phyloP scores from a whole-genome alignment of 2,329 filamentous ascomycete genomes.

The Nemania sp. region DNA sequence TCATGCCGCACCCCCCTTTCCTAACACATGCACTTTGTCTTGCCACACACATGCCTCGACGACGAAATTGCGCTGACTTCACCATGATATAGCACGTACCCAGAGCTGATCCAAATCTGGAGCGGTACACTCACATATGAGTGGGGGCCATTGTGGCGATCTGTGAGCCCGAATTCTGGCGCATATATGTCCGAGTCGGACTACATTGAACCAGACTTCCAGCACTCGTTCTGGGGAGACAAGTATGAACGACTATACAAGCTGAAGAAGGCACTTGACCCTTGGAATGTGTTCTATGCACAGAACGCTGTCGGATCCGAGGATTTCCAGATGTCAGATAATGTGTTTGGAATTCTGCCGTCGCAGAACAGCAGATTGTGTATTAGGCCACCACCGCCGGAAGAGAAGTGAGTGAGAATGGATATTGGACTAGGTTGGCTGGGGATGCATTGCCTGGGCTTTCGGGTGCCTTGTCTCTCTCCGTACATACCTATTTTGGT shows the following conservation, averaged over 20 bases:
- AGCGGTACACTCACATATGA: slow-evolving; percentile 32
- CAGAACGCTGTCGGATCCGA: slow-evolving; percentile 45
- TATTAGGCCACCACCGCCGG: slow-evolving; percentile 24
- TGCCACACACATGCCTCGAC: too few relatives aligned
- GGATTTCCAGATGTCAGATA: slow-evolving; percentile 41
- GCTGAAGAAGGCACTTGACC: slow-evolving; percentile 43
- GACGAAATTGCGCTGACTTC: background rate
- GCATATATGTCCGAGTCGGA: slow-evolving; percentile 41
- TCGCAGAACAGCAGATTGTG: slow-evolving; percentile 36
- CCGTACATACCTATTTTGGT: background rate
- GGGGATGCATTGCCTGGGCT: background rate
- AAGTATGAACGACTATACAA: slow-evolving; percentile 42
- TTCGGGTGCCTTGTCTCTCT: background rate
- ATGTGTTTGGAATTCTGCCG: slow-evolving; percentile 34
- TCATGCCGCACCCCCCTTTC: background rate
- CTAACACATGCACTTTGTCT: background rate
- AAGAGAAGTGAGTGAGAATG: background rate
- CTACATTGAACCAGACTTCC: slow-evolving; percentile 43
- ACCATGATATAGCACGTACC: slow-evolving; percentile 30
- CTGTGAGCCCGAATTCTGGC: slow-evolving; percentile 31
- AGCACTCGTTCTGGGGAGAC: slow-evolving; percentile 43
- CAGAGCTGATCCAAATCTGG: slow-evolving; percentile 34
- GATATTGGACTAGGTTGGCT: background rate
- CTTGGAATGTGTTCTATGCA: slow-evolving; percentile 42
- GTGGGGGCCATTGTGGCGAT: slow-evolving; percentile 30